Evolutionary conservation across 495 filamentous ascomycete genomes (phyloP), one percentile per base, ranked within the genome.

Genomic region (Clavariopsis aquatica): DNA sequence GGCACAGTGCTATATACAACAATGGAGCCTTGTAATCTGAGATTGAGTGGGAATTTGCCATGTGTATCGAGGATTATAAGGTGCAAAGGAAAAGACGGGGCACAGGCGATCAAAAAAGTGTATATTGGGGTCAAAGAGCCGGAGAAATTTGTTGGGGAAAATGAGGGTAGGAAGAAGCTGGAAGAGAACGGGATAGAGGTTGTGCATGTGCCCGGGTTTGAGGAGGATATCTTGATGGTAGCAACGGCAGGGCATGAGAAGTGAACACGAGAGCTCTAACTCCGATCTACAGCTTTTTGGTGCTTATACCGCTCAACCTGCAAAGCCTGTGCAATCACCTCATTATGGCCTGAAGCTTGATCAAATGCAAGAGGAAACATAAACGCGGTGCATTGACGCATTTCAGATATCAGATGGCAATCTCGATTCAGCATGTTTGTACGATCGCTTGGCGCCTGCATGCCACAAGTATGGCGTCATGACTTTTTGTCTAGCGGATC

Each of bases 111-210:
- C 56, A 79, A 83, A 62, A 91, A 84, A 38, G 91, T 98, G 8
- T 95, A 90, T 70, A 85, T 96, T 54, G 94, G 94, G 0, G 88
- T 95, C 0, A 81, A 87, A 72, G 94, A 98, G 79, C 94, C 94
- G 0, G 86, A 86, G 60, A 95, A 82, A 27, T 98, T 98, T 76
- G 89, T 98, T 26, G 85, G 84, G 24, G 82, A 83, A 53, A 96
- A 95, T 62, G 83, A 85, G 68, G 91, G 92, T 36, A 86, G 85
- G 75, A 75, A 71, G 70, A 86, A 82, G 72, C 78, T 98, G 59
- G 81, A 85, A 60, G 81, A 82, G n/a, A 86, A 84, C 5, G 90
- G 91, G n/a, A 84, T 98, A 43, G 74, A 83, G 36, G 88, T 89
- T 66, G 76, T 88, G 23, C 81, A 87, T 70, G 82, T 98, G 17